These are phyloP conservation scores for Whalleya microplaca DNA, from an alignment of 2,329 filamentous ascomycete species.

Conservation along the genomic window DNA sequence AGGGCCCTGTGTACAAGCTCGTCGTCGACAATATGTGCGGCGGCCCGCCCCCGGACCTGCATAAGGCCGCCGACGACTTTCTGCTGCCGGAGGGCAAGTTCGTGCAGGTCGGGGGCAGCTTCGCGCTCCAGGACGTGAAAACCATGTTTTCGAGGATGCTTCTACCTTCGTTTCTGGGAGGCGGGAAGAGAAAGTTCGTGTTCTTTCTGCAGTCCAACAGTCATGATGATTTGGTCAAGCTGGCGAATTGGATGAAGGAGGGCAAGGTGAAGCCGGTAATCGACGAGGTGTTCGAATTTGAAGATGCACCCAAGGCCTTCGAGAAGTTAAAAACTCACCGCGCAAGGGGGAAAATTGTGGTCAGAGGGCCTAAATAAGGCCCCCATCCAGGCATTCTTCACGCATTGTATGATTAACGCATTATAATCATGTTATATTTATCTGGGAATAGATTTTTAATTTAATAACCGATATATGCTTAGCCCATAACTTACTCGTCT, in stretches of 20 bases:
- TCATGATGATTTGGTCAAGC: constrained; percentile 48
- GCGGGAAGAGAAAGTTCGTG: constrained; percentile 46
- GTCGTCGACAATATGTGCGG: constrained; percentile 65
- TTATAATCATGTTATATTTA: no score
- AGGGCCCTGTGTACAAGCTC: constrained; percentile 54
- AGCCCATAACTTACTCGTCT: no score
- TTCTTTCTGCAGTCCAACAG: constrained; percentile 42
- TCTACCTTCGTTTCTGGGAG: constrained; percentile 41
- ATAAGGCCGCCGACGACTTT: constrained; percentile 55
- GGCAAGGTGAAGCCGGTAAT: constrained; percentile 61
- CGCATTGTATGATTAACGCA: no score
- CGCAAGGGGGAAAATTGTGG: constrained; percentile 62
- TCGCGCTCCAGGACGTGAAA: constrained; percentile 25
- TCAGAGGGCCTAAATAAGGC: constrained; percentile 20
- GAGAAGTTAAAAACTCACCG: constrained; percentile 59
- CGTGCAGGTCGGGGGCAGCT: constrained; percentile 52
- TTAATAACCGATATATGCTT: no score
- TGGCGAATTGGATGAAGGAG: constrained; percentile 60
- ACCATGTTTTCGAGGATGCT: constrained; percentile 30
- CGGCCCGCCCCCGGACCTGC: constrained; percentile 49
- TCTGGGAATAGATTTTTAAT: no score
- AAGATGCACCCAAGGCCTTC: constrained; percentile 60
- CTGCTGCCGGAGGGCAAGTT: constrained; percentile 53
- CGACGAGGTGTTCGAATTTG: constrained; percentile 58
- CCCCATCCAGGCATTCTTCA: no score